Evolutionary conservation across 345 rosid genomes (phyloP).

Genomic region (Aquilaria sinensis): DNA sequence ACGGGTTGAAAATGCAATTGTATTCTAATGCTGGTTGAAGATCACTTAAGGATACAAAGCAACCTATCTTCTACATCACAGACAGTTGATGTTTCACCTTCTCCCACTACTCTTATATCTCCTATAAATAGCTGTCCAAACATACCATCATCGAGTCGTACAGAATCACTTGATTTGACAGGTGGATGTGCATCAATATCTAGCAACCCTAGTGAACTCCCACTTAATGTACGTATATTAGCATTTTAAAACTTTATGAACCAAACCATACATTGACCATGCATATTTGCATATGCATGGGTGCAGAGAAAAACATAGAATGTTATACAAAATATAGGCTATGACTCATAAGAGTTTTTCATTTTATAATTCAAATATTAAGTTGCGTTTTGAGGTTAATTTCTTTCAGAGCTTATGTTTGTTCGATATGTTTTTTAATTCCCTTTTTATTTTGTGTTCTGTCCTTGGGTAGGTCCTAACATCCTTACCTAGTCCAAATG

Average conservation of each 20-base stretch:
- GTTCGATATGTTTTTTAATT: neutral
- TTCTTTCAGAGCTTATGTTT: neutral
- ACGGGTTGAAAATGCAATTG: conserved; percentile 97
- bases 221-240: conserved; percentile 73
- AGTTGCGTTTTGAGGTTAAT: neutral
- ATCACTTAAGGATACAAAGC: conserved; percentile 95
- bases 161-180: conserved; percentile 50
- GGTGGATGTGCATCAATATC: conserved; percentile 41
- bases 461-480: conserved; percentile 60
- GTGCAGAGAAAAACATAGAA: too few species aligned
- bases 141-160: conserved; percentile 29
- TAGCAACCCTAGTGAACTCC: conserved; percentile 60
- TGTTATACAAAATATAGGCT: neutral
- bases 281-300: too few species aligned
- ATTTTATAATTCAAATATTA: neutral
- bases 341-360: neutral
- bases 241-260: conserved; percentile 10
- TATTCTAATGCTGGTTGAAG: conserved; percentile 99
- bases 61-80: conserved; percentile 59
- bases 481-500: conserved; percentile 96
- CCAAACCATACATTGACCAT: too few species aligned
- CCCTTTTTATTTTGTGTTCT: neutral
- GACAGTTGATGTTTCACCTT: conserved; percentile 48
- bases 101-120: conserved; percentile 70
- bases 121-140: conserved; percentile 42